phyloP scores from a whole-genome alignment of 225 moss, liverwort and hornwort genomes.

The Polytrichum commune region DNA sequence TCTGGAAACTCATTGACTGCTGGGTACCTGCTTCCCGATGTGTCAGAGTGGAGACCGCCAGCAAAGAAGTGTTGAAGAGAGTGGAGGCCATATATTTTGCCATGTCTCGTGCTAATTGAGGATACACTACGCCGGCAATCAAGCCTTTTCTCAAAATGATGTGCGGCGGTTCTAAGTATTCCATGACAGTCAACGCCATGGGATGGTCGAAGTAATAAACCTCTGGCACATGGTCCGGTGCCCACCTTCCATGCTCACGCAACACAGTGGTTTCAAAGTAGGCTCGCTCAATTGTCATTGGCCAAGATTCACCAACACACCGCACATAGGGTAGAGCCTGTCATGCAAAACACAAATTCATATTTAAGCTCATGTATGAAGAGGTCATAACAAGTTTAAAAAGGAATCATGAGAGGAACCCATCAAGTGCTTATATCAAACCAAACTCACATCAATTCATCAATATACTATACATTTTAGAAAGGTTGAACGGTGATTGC shows the following conservation, averaged over 20 bases:
- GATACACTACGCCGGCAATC: constrained; percentile 72
- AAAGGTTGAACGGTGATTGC: too few relatives aligned
- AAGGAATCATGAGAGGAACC: too few relatives aligned
- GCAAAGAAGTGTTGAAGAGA: constrained; percentile 77
- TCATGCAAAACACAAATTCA: background rate
- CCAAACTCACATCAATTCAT: constrained; percentile 1
- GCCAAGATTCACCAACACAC: constrained; percentile 97
- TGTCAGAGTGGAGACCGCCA: constrained; percentile 59
- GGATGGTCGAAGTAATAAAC: constrained; percentile 86
- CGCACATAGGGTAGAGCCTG: constrained; percentile 86
- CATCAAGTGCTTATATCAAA: background rate
- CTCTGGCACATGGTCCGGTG: constrained; percentile 64
- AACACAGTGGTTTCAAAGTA: constrained; percentile 79
- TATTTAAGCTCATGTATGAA: too few relatives aligned
- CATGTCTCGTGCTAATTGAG: constrained; percentile 81
- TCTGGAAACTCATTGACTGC: background rate
- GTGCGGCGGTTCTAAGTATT: constrained; percentile 83
- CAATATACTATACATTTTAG: too few relatives aligned
- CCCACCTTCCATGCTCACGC: constrained; percentile 45
- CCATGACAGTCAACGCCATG: constrained; percentile 83
- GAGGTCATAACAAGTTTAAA: too few relatives aligned
- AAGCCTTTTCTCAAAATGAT: constrained; percentile 83
- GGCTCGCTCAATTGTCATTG: constrained; percentile 94
- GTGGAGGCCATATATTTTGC: constrained; percentile 74
- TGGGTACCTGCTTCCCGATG: constrained; percentile 58